phyloP scores from a whole-genome alignment of 1,284 basidiomycete species.

The Ceratobasidium sp. region DNA sequence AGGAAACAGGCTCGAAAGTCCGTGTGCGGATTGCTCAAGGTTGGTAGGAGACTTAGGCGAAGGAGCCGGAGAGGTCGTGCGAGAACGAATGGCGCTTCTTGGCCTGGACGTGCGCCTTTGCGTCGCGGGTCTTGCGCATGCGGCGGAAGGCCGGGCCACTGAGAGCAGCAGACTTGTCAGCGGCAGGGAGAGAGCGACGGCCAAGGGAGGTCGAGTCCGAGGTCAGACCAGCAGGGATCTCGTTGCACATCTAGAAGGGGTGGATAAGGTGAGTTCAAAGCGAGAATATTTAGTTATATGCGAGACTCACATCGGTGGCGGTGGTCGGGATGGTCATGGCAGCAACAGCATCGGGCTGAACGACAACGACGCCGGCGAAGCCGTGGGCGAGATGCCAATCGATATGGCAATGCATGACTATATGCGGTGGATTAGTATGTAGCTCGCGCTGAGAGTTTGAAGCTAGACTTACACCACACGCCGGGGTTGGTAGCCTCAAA shows the following conservation, averaged over 20 bases:
- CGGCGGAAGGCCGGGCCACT: conserved; percentile 1
- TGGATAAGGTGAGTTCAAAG: background rate
- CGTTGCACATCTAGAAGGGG: conserved; percentile 11
- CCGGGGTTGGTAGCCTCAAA: conserved; percentile 54
- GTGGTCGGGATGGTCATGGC: conserved; percentile 30
- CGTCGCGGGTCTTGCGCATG: background rate
- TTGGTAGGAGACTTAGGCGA: no score
- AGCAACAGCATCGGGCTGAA: conserved; percentile 27
- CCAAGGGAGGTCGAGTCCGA: conserved; percentile 25
- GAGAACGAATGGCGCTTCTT: background rate
- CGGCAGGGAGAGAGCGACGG: conserved; percentile 29
- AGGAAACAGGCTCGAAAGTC: no score
- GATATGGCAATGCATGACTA: conserved; percentile 33
- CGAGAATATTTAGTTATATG: background rate
- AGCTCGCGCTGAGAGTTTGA: no score
- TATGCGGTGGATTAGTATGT: background rate
- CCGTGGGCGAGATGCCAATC: conserved; percentile 40
- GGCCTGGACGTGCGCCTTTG: background rate
- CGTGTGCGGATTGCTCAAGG: no score
- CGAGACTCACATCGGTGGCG: conserved; percentile 21
- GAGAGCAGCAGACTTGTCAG: no score
- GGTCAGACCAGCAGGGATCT: conserved; percentile 31
- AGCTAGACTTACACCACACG: conserved; percentile 34
- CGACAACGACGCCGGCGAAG: conserved; percentile 30
- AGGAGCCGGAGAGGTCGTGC: no score